Percentiles rank a stretch among this genome's conserved stretches.
phyloP scores from a whole-genome alignment of 129 eudicot species.

The Smallanthus sonchifolius region DNA sequence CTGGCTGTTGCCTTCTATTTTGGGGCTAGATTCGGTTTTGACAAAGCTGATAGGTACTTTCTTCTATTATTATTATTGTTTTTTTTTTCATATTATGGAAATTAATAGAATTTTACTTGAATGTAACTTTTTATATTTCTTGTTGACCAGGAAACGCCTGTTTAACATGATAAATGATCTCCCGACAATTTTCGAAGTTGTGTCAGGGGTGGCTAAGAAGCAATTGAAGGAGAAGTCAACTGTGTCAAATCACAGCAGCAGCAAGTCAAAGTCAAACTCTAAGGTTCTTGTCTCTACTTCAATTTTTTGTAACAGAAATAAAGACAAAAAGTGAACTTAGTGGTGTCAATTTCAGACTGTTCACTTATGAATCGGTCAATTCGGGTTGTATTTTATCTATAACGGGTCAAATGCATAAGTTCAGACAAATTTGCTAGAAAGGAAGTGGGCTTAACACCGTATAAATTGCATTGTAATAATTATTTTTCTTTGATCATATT shows the following conservation, averaged over 20 bases:
- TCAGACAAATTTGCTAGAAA: background rate
- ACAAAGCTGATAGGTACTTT: slow-evolving; percentile 59
- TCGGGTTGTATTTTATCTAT: background rate
- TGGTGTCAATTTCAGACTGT: background rate
- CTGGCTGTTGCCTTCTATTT: slow-evolving; percentile 61
- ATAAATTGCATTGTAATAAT: background rate
- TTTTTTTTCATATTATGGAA: background rate
- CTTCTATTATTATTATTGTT: background rate
- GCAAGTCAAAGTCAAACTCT: slow-evolving; percentile 56
- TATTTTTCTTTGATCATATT: background rate
- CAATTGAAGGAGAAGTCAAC: slow-evolving; percentile 54
- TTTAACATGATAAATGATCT: slow-evolving; percentile 60
- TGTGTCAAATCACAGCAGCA: slow-evolving; percentile 57
- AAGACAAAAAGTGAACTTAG: background rate
- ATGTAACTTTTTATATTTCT: background rate
- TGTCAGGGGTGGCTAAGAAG: slow-evolving; percentile 54
- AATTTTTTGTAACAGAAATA: background rate
- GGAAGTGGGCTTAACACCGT: background rate
- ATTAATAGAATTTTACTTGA: background rate
- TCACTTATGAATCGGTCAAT: background rate
- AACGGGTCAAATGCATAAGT: background rate
- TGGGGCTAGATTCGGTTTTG: slow-evolving; percentile 63
- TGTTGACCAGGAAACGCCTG: slow-evolving; percentile 35
- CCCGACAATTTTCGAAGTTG: slow-evolving; percentile 56
- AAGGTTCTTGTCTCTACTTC: slow-evolving; percentile 25